Base-by-base conservation (phyloP, 202 grass and related monocot species). In the Panicum virgatum region DNA sequence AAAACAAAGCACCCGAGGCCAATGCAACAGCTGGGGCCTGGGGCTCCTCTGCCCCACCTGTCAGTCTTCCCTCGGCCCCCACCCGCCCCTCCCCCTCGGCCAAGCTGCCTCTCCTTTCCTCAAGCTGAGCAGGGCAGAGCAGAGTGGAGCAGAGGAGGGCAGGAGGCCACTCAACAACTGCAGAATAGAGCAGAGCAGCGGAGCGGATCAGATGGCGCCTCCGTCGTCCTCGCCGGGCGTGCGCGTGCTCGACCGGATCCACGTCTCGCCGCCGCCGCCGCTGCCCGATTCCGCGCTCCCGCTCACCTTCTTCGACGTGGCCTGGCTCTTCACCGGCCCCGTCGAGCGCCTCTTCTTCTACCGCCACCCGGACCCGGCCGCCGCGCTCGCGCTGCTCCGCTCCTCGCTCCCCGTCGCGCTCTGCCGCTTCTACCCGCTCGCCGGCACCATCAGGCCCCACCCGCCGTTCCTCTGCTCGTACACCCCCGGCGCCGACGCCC, bases 381-480 rank as follows among this genome's bases (percentile, higher is more conserved):
- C 83, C 76, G 57, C 66, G 22, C 56, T 87, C 60, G 58, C 78
- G 10, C 50, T 13, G 37, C 84, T 87, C 67, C 63, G 47, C 22
- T 62, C 70, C 66, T 84, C 86, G 9, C 81, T 88, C 27, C 12
- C 86, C 62, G 23, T 47, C 69, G 57, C 81, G 11, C 81, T 88
- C 58, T 75, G 29, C 43, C 59, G 62, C 51, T 88, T 88, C 81
- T 66, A 69, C 81, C 68, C 82, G 20, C 77, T 88, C 42, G 82
- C 86, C 68, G 69, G 58, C n/a, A 44, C 32, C 15, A 50, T 86
- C 66, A 40, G 9, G 12, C 74, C 50, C 61, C 42, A 2, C 47
- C 14, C 68, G 6, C 73, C 66, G 27, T 69, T 50, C 73, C 19
- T 84, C 75, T 80, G 39, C 80, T 79, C 65, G 4, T 77, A 69